These are phyloP conservation scores for Lactuca saligna DNA, from an alignment of 129 eudicot genomes.

Conservation along the genomic window DNA sequence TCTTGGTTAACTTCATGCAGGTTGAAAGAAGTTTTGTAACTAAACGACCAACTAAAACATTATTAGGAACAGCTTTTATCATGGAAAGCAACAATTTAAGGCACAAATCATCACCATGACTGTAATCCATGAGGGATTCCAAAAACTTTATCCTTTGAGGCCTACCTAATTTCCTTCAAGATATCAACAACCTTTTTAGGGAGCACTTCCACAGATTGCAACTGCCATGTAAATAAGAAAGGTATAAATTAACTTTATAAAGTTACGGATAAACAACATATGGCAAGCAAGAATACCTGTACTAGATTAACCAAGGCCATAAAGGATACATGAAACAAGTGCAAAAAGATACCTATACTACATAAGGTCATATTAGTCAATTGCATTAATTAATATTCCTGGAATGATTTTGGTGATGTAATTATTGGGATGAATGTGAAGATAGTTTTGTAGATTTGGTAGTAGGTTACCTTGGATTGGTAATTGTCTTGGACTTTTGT, in stretches of 20 bases:
- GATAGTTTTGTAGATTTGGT: slow-evolving; percentile 44
- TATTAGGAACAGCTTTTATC: too few species aligned
- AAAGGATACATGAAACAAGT: slow-evolving; percentile 57
- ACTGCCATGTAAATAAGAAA: slow-evolving; percentile 38
- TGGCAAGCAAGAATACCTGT: slow-evolving; percentile 48
- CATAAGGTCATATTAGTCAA: too few species aligned
- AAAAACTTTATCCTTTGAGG: neutral
- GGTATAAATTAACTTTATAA: neutral
- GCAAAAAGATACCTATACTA: slow-evolving; percentile 22
- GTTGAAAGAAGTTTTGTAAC: too few species aligned
- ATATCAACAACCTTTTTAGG: slow-evolving; percentile 72
- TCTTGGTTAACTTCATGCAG: too few species aligned
- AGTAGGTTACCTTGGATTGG: slow-evolving; percentile 32
- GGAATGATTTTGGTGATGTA: slow-evolving; percentile 20
- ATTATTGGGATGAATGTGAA: slow-evolving; percentile 28
- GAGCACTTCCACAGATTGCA: slow-evolving; percentile 63
- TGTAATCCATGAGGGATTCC: slow-evolving; percentile 46
- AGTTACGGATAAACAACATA: too few species aligned
- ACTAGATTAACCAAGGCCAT: slow-evolving; percentile 70
- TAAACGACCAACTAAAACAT: too few species aligned
- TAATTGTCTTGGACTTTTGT: slow-evolving; percentile 33
- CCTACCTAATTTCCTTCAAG: slow-evolving; percentile 63
- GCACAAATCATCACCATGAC: slow-evolving; percentile 52
- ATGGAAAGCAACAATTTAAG: too few species aligned
- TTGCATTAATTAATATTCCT: neutral